Evolutionary conservation across 2,329 filamentous ascomycete genomes (phyloP), one percentile per base, ranked within the genome.

Genomic region (Neopestalotiopsis sp.): DNA sequence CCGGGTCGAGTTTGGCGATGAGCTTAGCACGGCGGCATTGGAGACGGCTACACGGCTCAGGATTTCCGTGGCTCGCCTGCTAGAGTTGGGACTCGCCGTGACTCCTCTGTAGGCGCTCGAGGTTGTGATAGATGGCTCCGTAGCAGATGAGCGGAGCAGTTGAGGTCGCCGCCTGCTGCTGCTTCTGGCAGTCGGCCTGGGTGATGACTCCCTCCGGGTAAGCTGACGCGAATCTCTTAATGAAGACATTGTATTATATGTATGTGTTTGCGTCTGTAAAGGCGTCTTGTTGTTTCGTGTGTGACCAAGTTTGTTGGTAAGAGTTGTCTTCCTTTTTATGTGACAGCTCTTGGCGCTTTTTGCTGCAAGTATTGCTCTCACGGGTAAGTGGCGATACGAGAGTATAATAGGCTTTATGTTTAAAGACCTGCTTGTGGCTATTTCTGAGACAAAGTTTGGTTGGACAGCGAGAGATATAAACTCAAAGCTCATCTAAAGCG

Each of bases 101-200:
- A 88, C 82, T 67, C 85, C 84, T 66, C 84, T 81, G 70, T 84
- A 86, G 42, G 84, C 84, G 72, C 85, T 88, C 40, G 86, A 87
- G 4, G 85, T 83, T 13, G 86, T 89, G 72, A 90, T 84, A 34
- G 86, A 88, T 4, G 88, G 87, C 70, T 87, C 87, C 12, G 88
- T 90, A 40, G 84, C 85, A 67, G 82, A 83, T 34, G 88, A 85
- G 69, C 88, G 82, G 58, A 89, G 80, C 57, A 90, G 81, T 65
- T 84, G 83, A 45, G 88, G 88, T 69, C 87, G 82, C 71, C 85
- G 81, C 68, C 81, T 78, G 68, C 77, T 75, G 64, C 75, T 74
- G 40, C 69, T 66, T 38, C 70, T 74, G 69, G 73, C 73, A 34
- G 20, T 42, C 52, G 79, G 77, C 57, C 82, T 81, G 24, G 82